phyloP scores from a whole-genome alignment of 2,329 filamentous ascomycete genomes.

The Phyllosticta citribraziliensis region DNA sequence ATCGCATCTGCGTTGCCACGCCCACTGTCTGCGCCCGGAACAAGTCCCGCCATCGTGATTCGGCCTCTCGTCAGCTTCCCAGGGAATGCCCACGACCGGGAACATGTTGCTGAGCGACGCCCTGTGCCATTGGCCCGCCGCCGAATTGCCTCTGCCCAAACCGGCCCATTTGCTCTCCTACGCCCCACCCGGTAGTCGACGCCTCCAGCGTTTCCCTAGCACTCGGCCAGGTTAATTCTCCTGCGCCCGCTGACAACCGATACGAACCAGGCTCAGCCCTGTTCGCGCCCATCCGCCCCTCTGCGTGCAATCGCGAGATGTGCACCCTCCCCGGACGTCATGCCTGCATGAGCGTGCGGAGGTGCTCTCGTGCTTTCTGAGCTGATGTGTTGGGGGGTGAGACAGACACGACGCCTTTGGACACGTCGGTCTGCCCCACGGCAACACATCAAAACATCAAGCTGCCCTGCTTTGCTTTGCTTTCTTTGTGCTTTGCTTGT shows the following conservation, averaged over 20 bases:
- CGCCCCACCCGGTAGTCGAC: not conserved
- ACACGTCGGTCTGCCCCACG: not conserved
- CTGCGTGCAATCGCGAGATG: not conserved
- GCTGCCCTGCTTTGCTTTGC: not conserved
- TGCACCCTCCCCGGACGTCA: not conserved
- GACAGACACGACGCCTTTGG: not conserved
- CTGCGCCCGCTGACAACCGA: not conserved
- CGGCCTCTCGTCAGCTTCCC: not conserved
- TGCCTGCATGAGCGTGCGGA: not conserved
- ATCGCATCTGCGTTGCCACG: not conserved
- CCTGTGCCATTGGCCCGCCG: not conserved
- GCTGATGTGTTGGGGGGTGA: not conserved
- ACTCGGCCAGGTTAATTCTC: not conserved
- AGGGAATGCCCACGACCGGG: not conserved
- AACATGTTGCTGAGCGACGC: not conserved
- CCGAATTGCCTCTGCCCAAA: not conserved
- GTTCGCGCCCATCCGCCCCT: not conserved
- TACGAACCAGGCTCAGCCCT: not conserved
- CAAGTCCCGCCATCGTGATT: not conserved
- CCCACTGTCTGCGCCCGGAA: not conserved
- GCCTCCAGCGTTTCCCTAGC: not conserved
- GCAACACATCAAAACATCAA: not conserved
- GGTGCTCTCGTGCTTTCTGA: not conserved
- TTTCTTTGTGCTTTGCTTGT: not conserved
- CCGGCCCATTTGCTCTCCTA: not conserved